Base-by-base conservation (phyloP, 352 stramenopile species). In the Globisporangium cystogenes region DNA sequence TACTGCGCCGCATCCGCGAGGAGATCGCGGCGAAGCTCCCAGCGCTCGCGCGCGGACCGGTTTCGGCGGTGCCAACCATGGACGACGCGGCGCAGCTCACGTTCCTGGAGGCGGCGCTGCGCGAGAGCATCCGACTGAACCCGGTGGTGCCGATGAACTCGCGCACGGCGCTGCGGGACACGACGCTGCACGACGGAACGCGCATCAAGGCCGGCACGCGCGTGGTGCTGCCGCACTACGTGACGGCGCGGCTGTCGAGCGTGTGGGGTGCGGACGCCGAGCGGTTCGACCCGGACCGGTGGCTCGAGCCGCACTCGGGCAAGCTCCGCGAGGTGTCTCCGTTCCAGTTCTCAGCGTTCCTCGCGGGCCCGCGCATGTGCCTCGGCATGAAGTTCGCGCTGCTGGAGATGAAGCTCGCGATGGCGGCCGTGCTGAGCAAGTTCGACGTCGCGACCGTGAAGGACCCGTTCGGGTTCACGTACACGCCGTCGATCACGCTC, bases 81-180 rank as follows among this genome's bases (percentile, higher is more conserved):
- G 77, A 86, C 27, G 60, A 88, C n/a, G 39, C 69, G 2, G 44
- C 70, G 41, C 63, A 74, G 16, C 57, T 94, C 8, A 65, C 67
- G 29, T 81, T 73, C 62, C 55, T 88, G 26, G 58, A 72, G n/a
- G 76, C 70, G 0, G 58, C 66, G 24, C 59, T 85, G 37, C 64
- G 60, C 29, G 76, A 88, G 53, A 78, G 51, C 40, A 36, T 88
- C 14, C 70, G 76, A 0, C 53, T 87, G 20, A 77, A 79, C 51
- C 75, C 76, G 7, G 50, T 64, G 14, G 62, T 75, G 7, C 65
- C 72, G 6, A 53, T 72, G 24, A 77, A 76, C 24, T 53, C 55
- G 35, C 72, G 75, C 27, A 62, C 58, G 11, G 68, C 64, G 1
- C 33, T 63, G 11, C 11, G 56, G 1, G 74, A 80, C 39, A 67